phyloP scores from a whole-genome alignment of 345 rosid species.

The Euphorbia pulcherrima region DNA sequence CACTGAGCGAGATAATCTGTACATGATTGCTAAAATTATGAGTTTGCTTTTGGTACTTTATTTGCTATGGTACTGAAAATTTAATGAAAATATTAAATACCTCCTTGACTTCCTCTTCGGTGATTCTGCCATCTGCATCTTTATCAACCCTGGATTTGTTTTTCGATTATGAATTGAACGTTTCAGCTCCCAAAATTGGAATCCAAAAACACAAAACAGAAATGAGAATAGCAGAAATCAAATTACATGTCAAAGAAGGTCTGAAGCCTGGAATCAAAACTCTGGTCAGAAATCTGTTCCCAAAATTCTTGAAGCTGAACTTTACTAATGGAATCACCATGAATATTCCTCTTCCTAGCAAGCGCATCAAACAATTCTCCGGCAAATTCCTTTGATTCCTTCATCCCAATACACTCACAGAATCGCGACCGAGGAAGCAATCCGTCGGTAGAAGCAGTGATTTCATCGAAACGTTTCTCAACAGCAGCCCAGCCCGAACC shows the following conservation, averaged over 20 bases:
- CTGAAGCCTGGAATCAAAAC: constrained; percentile 72
- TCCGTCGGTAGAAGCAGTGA: constrained; percentile 49
- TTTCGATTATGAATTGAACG: background rate
- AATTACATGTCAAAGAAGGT: constrained; percentile 84
- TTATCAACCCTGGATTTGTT: constrained; percentile 67
- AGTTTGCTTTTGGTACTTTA: background rate
- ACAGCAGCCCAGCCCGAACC: constrained; percentile 68
- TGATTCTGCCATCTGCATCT: constrained; percentile 79
- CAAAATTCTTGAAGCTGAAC: constrained; percentile 54
- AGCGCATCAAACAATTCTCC: constrained; percentile 64
- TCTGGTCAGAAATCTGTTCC: constrained; percentile 71
- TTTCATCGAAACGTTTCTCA: constrained; percentile 57
- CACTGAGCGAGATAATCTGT: constrained; percentile 72
- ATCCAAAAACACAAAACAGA: background rate
- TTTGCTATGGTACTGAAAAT: background rate
- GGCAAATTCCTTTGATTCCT: constrained; percentile 67
- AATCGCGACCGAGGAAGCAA: constrained; percentile 43
- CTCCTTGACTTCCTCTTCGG: constrained; percentile 72
- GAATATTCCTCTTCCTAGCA: constrained; percentile 48
- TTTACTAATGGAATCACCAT: constrained; percentile 48
- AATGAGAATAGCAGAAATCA: constrained; percentile 15
- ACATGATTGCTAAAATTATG: background rate
- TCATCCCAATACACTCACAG: constrained; percentile 79
- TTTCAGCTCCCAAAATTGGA: background rate
- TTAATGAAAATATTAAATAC: constrained; percentile 35